Conservation (phyloP, 1,139 yeast genomes). For the Kodamaea suecica region DNA sequence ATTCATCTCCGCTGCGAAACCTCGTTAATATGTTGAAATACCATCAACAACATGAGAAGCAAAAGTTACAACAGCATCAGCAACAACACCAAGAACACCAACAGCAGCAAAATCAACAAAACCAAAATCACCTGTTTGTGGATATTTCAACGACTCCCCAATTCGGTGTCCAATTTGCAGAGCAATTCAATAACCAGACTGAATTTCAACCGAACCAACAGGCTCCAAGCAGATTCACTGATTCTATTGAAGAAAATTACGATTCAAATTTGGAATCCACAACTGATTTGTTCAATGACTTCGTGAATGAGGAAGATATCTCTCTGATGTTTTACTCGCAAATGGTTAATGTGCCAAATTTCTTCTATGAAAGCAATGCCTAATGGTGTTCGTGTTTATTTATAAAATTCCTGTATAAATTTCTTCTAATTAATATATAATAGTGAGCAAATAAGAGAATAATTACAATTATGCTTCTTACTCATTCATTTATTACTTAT, state of each 20-base stretch:
- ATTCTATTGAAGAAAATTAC: too few species aligned
- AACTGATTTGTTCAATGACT: conserved; percentile 11
- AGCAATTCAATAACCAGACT: not conserved
- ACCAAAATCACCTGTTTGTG: not conserved
- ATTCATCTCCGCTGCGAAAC: too few species aligned
- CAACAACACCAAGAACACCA: not conserved
- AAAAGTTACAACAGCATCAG: not conserved
- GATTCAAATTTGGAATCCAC: conserved; percentile 1
- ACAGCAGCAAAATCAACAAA: not conserved
- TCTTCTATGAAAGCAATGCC: conserved; percentile 40
- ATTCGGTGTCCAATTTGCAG: not conserved
- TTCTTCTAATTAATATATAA: too few species aligned
- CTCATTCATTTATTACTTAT: conserved; percentile 2
- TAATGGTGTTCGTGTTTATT: not conserved
- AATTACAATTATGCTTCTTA: too few species aligned
- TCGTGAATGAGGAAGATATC: conserved; percentile 19
- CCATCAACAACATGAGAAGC: conserved; percentile 1
- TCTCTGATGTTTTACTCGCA: conserved; percentile 18
- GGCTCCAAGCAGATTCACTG: not conserved
- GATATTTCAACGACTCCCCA: not conserved
- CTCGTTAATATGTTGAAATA: too few species aligned
- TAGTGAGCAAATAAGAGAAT: too few species aligned
- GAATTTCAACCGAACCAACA: not conserved
- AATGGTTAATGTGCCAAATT: conserved; percentile 33
- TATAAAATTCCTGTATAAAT: too few species aligned